These are phyloP conservation scores for Sporothrix inflata DNA, from an alignment of 2,329 filamentous ascomycete species.

Conservation along the genomic window DNA sequence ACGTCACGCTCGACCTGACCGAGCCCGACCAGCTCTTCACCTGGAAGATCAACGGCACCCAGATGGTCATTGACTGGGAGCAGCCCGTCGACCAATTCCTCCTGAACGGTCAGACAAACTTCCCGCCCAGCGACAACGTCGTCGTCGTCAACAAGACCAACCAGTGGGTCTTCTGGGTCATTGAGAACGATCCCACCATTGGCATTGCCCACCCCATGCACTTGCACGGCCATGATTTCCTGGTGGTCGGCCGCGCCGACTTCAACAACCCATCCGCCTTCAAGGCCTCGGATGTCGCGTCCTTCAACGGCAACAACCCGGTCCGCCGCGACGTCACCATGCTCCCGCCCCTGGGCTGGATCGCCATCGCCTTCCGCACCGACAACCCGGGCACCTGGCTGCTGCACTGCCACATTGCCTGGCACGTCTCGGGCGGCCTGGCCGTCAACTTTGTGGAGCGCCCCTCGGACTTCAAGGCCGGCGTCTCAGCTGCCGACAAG, in stretches of 20 bases:
- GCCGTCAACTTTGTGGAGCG: conserved; percentile 54
- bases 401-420: conserved; percentile 53
- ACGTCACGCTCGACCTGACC: conserved; percentile 38
- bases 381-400: conserved; percentile 55
- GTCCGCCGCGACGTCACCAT: conserved; percentile 50
- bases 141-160: conserved; percentile 32
- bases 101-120: conserved; percentile 34
- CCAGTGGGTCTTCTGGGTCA: conserved; percentile 33
- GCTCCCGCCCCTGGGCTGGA: conserved; percentile 47
- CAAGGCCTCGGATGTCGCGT: conserved; percentile 30
- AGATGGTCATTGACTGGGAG: conserved; percentile 43
- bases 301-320: conserved; percentile 45
- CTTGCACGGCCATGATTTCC: conserved; percentile 39
- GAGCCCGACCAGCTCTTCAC: conserved; percentile 41
- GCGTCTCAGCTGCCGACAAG: conserved; percentile 26
- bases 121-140: conserved; percentile 23
- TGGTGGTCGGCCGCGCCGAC: conserved; percentile 36
- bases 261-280: conserved; percentile 27
- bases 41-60: conserved; percentile 38
- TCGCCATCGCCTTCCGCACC: conserved; percentile 50
- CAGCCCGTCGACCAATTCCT: conserved; percentile 44
- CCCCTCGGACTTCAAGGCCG: conserved; percentile 26
- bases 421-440: conserved; percentile 53
- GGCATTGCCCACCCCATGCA: conserved; percentile 35
- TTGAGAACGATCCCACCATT: conserved; percentile 30